Conservation (phyloP, 2,329 filamentous ascomycete genomes). For the Colletotrichum phormii region DNA sequence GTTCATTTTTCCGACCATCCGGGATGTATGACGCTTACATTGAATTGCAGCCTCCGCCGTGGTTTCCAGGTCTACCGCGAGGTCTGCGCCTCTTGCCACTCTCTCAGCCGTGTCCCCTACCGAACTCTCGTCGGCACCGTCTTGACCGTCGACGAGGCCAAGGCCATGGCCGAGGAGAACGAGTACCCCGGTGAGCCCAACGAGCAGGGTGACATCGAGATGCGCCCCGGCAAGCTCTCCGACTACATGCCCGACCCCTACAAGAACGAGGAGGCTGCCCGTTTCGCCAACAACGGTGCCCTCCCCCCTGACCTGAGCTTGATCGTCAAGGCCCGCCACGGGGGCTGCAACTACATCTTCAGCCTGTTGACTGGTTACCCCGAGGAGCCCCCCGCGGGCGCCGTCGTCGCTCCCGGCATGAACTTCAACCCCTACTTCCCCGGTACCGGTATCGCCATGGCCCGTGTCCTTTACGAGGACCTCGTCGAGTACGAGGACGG, state of each 20-base stretch:
- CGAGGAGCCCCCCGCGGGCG: slow-evolving; percentile 93
- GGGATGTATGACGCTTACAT: slow-evolving; percentile 31
- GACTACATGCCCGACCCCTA: slow-evolving; percentile 96
- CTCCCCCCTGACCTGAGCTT: slow-evolving; percentile 96
- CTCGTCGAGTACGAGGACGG: slow-evolving; percentile 98
- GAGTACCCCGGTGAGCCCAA: slow-evolving; percentile 99
- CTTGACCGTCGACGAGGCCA: slow-evolving; percentile 98
- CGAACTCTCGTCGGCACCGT: slow-evolving; percentile 89
- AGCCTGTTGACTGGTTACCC: slow-evolving; percentile 96
- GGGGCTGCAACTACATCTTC: slow-evolving; percentile 99
- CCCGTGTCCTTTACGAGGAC: slow-evolving; percentile 96
- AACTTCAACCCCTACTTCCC: slow-evolving; percentile 99
- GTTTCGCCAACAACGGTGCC: slow-evolving; percentile 98
- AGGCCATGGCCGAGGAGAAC: slow-evolving; percentile 96
- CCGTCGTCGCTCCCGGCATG: slow-evolving; percentile 85
- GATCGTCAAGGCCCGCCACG: slow-evolving; percentile 97
- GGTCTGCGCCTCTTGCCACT: slow-evolving; percentile 98
- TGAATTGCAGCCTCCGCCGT: slow-evolving; percentile 82
- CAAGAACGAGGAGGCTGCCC: slow-evolving; percentile 99
- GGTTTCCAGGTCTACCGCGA: slow-evolving; percentile 99
- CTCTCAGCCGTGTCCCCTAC: slow-evolving; percentile 93
- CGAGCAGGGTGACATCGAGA: slow-evolving; percentile 97
- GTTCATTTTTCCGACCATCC: background rate
- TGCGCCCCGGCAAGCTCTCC: slow-evolving; percentile 97
- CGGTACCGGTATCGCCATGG: slow-evolving; percentile 98